phyloP scores from a whole-genome alignment of 345 rosid species.

The Theobroma cacao region DNA sequence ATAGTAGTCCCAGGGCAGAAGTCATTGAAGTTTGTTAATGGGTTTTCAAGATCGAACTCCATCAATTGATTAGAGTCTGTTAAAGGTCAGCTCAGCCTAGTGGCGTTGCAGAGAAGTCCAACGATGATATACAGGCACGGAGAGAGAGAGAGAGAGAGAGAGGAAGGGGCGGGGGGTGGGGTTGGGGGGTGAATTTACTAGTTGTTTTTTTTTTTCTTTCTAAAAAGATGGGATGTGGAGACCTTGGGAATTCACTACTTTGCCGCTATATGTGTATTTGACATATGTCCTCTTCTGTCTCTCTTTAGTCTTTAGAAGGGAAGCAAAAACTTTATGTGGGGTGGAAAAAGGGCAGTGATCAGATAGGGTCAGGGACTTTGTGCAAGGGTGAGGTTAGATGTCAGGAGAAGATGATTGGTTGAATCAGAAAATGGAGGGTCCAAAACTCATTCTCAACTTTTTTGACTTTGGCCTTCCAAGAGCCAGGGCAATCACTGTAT shows the following conservation, averaged over 20 bases:
- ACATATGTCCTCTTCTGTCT: not conserved
- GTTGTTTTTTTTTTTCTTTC: not conserved
- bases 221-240: constrained; percentile 10
- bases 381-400: constrained; percentile 9
- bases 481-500: not conserved
- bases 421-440: not conserved
- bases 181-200: not conserved
- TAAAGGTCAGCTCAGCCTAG: not conserved
- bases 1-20: constrained; percentile 14
- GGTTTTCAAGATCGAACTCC: constrained; percentile 82
- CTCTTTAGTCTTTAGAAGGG: not conserved
- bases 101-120: not conserved
- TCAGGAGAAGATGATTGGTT: not conserved
- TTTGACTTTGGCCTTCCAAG: not conserved
- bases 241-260: constrained; percentile 23
- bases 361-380: constrained; percentile 1
- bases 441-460: not conserved
- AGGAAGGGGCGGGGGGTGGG: not conserved
- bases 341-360: constrained; percentile 10
- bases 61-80: constrained; percentile 22
- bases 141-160: constrained; percentile 11
- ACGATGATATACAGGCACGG: not conserved
- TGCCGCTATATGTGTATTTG: constrained; percentile 3
- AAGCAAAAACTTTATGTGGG: not conserved
- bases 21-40: constrained; percentile 36